These are phyloP conservation scores for Talaromyces stipitatus DNA, from an alignment of 495 filamentous ascomycete species.

Conservation along the genomic window DNA sequence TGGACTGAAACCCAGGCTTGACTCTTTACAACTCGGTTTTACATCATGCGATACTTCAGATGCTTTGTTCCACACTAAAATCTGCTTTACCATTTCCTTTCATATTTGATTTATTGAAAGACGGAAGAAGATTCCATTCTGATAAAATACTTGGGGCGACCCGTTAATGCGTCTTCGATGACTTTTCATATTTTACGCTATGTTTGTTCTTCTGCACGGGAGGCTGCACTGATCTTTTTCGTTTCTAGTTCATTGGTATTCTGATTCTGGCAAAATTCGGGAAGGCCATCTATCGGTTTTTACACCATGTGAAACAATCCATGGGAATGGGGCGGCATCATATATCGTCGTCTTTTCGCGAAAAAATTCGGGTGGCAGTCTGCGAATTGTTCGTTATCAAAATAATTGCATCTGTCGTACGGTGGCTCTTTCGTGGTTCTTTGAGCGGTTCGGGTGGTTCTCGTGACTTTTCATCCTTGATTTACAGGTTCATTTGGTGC, in stretches of 20 bases:
- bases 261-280: slow-evolving; percentile 5
- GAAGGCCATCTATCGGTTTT: slow-evolving; percentile 17
- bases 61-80: background rate
- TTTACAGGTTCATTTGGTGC: slow-evolving; percentile 3
- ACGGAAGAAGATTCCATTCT: slow-evolving; percentile 14
- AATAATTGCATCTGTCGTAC: slow-evolving; percentile 7
- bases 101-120: slow-evolving; percentile 10
- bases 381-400: slow-evolving; percentile 9
- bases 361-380: slow-evolving; percentile 11
- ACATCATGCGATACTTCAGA: background rate
- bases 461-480: slow-evolving; percentile 3
- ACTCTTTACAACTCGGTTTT: background rate
- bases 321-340: slow-evolving; percentile 3
- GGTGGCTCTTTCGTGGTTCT: slow-evolving; percentile 6
- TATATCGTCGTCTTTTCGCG: slow-evolving; percentile 2
- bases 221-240: slow-evolving; percentile 11
- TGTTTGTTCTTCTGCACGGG: slow-evolving; percentile 12
- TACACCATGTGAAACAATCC: slow-evolving; percentile 8
- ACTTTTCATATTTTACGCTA: slow-evolving; percentile 9
- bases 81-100: background rate
- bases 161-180: slow-evolving; percentile 22
- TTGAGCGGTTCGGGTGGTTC: slow-evolving; percentile 7
- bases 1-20: background rate
- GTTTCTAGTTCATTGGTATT: slow-evolving; percentile 5
- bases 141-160: slow-evolving; percentile 30